Conservation (phyloP, 768 basidiomycete species). For the Nevesoporus exiguus region DNA sequence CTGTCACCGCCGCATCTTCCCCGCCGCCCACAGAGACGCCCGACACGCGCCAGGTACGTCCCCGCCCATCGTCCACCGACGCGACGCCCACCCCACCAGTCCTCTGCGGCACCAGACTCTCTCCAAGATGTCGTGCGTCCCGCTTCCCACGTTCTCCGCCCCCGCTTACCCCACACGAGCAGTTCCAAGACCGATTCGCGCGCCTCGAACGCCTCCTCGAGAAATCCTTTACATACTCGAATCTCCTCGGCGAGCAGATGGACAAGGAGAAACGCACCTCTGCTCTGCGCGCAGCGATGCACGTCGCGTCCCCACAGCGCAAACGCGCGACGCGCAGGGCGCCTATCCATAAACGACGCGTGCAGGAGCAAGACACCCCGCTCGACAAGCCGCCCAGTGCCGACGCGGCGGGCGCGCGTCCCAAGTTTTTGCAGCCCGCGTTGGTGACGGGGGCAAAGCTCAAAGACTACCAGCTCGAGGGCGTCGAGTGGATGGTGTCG, state of each 20-base stretch:
- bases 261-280: constrained; percentile 47
- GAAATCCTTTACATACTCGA: constrained; percentile 73
- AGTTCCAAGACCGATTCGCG: constrained; percentile 45
- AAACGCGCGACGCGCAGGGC: constrained; percentile 14
- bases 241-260: constrained; percentile 70
- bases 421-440: constrained; percentile 65
- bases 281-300: constrained; percentile 29
- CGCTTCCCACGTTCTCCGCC: not conserved
- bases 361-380: not conserved
- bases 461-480: constrained; percentile 90
- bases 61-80: not conserved
- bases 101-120: too few relatives aligned
- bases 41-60: constrained; percentile 20
- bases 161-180: constrained; percentile 31
- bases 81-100: constrained; percentile 15
- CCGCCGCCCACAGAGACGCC: constrained; percentile 19
- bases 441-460: constrained; percentile 82
- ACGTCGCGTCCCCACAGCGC: constrained; percentile 13
- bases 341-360: constrained; percentile 8
- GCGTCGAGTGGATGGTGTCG: constrained; percentile 92
- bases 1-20: constrained; percentile 25
- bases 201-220: constrained; percentile 67
- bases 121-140: constrained; percentile 21
- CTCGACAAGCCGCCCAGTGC: constrained; percentile 13
- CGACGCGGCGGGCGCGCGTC: constrained; percentile 3